These are phyloP conservation scores for Auricularia auricula-judae DNA, from an alignment of 768 basidiomycete genomes.

Conservation along the genomic window DNA sequence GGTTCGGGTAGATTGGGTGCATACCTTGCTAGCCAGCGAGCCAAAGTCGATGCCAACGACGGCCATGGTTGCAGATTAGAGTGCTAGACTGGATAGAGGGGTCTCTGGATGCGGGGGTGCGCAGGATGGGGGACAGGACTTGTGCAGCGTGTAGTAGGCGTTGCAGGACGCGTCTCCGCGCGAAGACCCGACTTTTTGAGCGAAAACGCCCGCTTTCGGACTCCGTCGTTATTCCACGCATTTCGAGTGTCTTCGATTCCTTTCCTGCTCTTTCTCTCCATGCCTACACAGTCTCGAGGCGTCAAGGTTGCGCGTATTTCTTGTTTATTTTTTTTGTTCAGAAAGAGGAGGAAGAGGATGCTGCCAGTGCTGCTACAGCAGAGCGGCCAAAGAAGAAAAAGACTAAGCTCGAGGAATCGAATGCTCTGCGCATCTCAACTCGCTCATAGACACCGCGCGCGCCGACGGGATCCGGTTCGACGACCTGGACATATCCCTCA, in stretches of 20 bases:
- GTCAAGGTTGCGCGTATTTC: too few relatives aligned
- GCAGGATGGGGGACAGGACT: not conserved
- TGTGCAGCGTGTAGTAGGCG: not conserved
- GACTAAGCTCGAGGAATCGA: not conserved
- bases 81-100: conserved; percentile 7
- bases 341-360: too few relatives aligned
- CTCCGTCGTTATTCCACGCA: too few relatives aligned
- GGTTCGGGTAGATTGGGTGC: conserved; percentile 5
- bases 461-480: not conserved
- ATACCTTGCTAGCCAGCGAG: conserved; percentile 77
- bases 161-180: not conserved
- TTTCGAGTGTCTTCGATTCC: too few relatives aligned
- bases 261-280: too few relatives aligned
- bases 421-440: not conserved
- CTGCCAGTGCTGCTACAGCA: too few relatives aligned
- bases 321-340: too few relatives aligned
- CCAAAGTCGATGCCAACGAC: conserved; percentile 96
- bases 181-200: not conserved
- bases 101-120: not conserved
- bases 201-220: not conserved
- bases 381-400: not conserved
- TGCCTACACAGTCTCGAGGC: too few relatives aligned
- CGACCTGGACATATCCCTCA: not conserved
- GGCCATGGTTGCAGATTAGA: conserved; percentile 39
- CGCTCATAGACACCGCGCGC: not conserved